A percentile compares a stretch with the other conserved stretches of the same genome.
Conservation (phyloP, 2,329 filamentous ascomycete species). For the Sarocladium oryzae region DNA sequence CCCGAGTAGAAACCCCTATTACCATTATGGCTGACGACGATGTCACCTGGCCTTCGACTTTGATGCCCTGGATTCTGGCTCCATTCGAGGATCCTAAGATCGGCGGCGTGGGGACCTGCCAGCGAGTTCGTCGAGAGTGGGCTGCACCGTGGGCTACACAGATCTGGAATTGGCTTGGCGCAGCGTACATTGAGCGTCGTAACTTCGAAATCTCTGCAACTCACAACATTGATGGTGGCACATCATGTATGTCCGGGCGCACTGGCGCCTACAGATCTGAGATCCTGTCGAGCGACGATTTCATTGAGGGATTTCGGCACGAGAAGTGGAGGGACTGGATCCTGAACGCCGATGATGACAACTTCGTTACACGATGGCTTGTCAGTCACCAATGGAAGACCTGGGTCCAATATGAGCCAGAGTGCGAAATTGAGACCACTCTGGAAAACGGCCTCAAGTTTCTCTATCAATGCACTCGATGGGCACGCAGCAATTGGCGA, state of each 20-base stretch:
- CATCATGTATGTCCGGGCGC: slow-evolving; percentile 93
- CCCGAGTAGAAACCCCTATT: slow-evolving; percentile 74
- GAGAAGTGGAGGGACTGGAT: slow-evolving; percentile 87
- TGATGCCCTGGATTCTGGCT: slow-evolving; percentile 86
- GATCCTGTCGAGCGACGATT: slow-evolving; percentile 79
- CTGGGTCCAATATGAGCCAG: slow-evolving; percentile 86
- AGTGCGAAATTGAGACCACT: slow-evolving; percentile 89
- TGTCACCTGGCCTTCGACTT: slow-evolving; percentile 81
- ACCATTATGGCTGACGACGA: slow-evolving; percentile 95
- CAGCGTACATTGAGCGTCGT: slow-evolving; percentile 84
- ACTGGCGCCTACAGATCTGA: slow-evolving; percentile 87
- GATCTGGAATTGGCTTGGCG: slow-evolving; percentile 83
- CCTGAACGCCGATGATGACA: slow-evolving; percentile 94
- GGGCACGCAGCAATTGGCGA: slow-evolving; percentile 96
- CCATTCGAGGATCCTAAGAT: slow-evolving; percentile 81
- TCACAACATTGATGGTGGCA: slow-evolving; percentile 87
- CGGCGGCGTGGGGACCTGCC: slow-evolving; percentile 88
- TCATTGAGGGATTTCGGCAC: slow-evolving; percentile 83
- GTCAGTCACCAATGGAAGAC: slow-evolving; percentile 90
- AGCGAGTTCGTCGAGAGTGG: slow-evolving; percentile 69
- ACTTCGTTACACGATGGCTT: slow-evolving; percentile 95
- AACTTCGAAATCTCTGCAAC: slow-evolving; percentile 98
- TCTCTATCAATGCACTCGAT: slow-evolving; percentile 85
- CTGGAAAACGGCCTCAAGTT: slow-evolving; percentile 86
- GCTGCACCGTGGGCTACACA: slow-evolving; percentile 51